phyloP scores from a whole-genome alignment of 1,284 basidiomycete species.

The Paramarasmius palmivorus region DNA sequence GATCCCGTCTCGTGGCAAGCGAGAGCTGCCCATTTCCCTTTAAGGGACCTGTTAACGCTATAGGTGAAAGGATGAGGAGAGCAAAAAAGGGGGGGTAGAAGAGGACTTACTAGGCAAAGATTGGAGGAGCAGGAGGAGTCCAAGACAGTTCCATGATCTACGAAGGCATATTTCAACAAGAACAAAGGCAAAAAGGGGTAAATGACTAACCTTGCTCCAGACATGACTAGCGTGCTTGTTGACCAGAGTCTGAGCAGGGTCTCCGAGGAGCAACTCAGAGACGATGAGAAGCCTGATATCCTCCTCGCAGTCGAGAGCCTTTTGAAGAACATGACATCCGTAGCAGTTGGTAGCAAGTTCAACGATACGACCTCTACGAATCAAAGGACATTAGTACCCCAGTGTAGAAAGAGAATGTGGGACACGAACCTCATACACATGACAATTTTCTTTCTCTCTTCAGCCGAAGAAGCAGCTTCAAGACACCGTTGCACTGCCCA shows the following conservation, averaged over 20 bases:
- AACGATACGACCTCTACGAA: conserved; percentile 69
- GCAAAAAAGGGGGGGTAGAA: conserved; percentile 1
- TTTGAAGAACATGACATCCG: conserved; percentile 83
- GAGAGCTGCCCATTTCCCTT: conserved; percentile 82
- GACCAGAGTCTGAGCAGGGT: conserved; percentile 78
- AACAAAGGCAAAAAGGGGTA: conserved; percentile 1
- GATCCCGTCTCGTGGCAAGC: conserved; percentile 89
- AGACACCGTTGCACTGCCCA: conserved; percentile 85
- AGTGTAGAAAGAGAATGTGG: background rate
- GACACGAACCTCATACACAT: conserved; percentile 69
- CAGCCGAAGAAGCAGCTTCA: conserved; percentile 67
- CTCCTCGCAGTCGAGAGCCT: conserved; percentile 86
- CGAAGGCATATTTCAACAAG: background rate
- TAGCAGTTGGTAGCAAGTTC: conserved; percentile 85
- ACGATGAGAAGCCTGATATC: conserved; percentile 79
- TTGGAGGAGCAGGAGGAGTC: conserved; percentile 80
- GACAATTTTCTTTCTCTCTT: conserved; percentile 78
- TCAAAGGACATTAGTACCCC: conserved; percentile 6
- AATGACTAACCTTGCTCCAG: conserved; percentile 70
- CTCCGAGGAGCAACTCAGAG: conserved; percentile 75
- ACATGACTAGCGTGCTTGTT: conserved; percentile 88
- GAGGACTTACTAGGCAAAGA: conserved; percentile 72
- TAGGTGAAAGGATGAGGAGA: conserved; percentile 10
- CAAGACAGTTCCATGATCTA: conserved; percentile 84
- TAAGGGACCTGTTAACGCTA: conserved; percentile 80